Evolutionary conservation across 2,329 filamentous ascomycete species (phyloP), one percentile per base, ranked within the genome.

Genomic region (Penicillium digitatum): DNA sequence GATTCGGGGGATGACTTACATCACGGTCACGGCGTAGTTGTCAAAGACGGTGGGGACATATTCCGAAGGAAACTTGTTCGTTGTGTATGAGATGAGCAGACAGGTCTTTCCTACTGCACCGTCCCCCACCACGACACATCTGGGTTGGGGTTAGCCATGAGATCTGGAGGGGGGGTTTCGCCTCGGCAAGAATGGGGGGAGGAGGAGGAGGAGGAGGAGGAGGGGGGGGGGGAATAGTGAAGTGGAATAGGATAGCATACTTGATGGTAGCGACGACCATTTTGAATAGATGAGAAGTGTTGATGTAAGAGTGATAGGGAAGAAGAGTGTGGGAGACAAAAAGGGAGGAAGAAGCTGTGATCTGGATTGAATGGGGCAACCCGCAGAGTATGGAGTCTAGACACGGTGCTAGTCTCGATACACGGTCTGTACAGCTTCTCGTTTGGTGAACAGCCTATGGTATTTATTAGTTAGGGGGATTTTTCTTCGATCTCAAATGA

Each of bases 71-170:
- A 99, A 99, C 72, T 97, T 97, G 83, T 99, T 99, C 62, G 94
- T 99, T 63, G 94, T 99, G 79, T 99, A 99, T 75, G 90, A 95
- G 80, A 99, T 99, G 73, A 99, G 86, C 63, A 99, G 86, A 79
- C 94, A 99, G 65, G 94, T 99, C 83, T 99, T 99, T 76, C 94
- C 94, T 67, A 99, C 94, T 64, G 94, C 94, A 92, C 94, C 94
- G 78, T 99, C 94, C 75, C 94, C 94, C 70, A 99, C 94, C 67
- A 99, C 94, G 71, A 99, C 94, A 79, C 94, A 99, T 79, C 94
- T 99, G 37, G 14, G 11, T 42, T 31, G 48, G 34, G 20, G 35
- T 50, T 43, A 50, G 48, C 48, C 37, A 50, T 48, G 32, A 43
- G 37, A 43, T 43, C 27, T 34, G 37, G 37, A 48, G 58, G 51